Base-by-base conservation (phyloP, 1,284 basidiomycete species). In the Ustilago curta region DNA sequence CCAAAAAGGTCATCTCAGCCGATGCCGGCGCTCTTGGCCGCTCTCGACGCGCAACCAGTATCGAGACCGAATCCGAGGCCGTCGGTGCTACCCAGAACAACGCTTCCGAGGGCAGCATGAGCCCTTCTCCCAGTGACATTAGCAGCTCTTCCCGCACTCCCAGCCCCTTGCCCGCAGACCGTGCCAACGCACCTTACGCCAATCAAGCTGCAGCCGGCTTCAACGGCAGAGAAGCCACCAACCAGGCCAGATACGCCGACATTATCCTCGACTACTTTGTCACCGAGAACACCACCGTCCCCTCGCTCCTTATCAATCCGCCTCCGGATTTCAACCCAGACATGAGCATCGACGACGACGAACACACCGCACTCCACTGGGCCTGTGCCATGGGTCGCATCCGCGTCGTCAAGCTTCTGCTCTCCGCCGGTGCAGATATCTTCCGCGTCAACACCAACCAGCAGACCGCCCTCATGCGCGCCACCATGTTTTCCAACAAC, bases 401-500 rank as follows among this genome's bases (percentile, higher is more conserved):
- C 63, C 91, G 96, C 44, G 93, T 99, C 72, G 94, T 99, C 79
- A 99, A 98, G 85, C 88, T 99, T 5, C 88, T 99, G 6, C 89
- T 99, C 31, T 92, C 93, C 0, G 93, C 95, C 2, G 95, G 96
- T 29, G 96, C 96, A 12, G 94, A 97, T 85, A 94, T 98, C 76
- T 99, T 97, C 88, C 92, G 93, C 78, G 94, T 96, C 78, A 99
- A 99, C 88, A 93, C 93, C 84, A 91, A 94, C 25, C 97, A 97
- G 27, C 97, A 99, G 86, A 99, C 97, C 11, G 92, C 97, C 0
- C 87, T 99, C 58, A 99, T 99, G 97, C 93, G 97, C 23, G 93
- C 92, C 76, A 97, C 98, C 82, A 99, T 99, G 97, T 99, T 99
- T 85, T 94, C 94, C 66, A 99, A 99, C 87, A 99, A 99, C 86